These are phyloP conservation scores for Blepharisma japonicum DNA, from an alignment of 73 alveolate species.

Conservation along the genomic window DNA sequence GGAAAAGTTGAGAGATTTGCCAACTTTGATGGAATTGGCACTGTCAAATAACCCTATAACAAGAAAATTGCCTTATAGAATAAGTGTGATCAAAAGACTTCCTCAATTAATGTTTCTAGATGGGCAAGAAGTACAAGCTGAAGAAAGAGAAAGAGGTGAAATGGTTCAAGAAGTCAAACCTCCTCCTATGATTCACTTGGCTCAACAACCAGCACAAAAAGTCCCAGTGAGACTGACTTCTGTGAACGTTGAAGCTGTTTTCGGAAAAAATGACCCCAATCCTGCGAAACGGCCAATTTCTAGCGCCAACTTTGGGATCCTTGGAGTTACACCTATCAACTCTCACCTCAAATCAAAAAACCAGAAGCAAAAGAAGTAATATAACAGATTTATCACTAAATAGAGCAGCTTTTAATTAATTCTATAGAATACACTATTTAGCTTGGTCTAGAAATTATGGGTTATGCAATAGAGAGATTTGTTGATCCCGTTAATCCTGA, in stretches of 20 bases:
- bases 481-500: constrained; percentile 16
- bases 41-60: constrained; percentile 63
- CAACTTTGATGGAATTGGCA: constrained; percentile 58
- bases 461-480: constrained; percentile 24
- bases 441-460: constrained; percentile 11
- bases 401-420: no score
- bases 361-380: no score
- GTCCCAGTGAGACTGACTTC: constrained; percentile 60
- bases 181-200: constrained; percentile 57
- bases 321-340: no score
- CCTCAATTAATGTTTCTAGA: constrained; percentile 67
- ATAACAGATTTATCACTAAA: no score
- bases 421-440: no score
- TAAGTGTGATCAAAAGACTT: constrained; percentile 56
- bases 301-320: no score
- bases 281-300: no score
- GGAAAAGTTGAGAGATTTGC: constrained; percentile 57
- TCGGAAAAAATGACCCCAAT: background rate
- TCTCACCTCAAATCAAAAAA: no score
- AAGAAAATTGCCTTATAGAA: constrained; percentile 72
- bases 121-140: constrained; percentile 46
- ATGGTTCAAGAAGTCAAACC: constrained; percentile 33
- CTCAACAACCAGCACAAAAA: constrained; percentile 43
- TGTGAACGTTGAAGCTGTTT: constrained; percentile 63
- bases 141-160: constrained; percentile 10